A percentile compares a stretch with the other conserved stretches of the same genome.
Evolutionary conservation across 192 early-diverging fungal genomes (phyloP).

Genomic region (Phlyctochytrium planicorne): DNA sequence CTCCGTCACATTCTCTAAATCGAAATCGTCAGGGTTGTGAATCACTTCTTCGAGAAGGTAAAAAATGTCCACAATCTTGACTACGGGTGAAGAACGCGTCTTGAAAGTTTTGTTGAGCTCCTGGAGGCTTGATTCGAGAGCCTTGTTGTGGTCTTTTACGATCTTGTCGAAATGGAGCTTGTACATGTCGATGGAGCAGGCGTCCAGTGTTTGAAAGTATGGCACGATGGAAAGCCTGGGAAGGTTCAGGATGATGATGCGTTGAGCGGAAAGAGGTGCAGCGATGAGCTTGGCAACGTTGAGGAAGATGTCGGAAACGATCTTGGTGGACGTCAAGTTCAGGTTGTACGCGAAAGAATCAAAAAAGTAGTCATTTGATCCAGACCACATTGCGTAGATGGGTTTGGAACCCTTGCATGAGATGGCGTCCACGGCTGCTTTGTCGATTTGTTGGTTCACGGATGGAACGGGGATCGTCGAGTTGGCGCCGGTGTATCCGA

Average conservation of each 20-base stretch:
- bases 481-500: neutral
- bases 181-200: neutral
- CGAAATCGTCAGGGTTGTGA: neutral
- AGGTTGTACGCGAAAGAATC: neutral
- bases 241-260: neutral
- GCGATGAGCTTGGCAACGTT: neutral
- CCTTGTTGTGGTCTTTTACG: neutral
- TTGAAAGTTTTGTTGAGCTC: neutral
- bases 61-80: neutral
- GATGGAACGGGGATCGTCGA: conserved; percentile 6
- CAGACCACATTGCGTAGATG: neutral
- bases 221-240: neutral
- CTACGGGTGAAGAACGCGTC: neutral
- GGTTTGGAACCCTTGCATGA: neutral
- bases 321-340: neutral
- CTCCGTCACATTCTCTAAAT: neutral
- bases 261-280: neutral
- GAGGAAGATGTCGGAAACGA: neutral
- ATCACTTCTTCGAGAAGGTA: neutral
- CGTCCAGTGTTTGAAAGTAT: neutral
- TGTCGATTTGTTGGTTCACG: neutral
- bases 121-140: neutral
- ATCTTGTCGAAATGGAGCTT: neutral
- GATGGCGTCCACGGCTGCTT: neutral
- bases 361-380: neutral